Evolutionary conservation across 768 basidiomycete species (phyloP).

Genomic region (Podaxis sp.): DNA sequence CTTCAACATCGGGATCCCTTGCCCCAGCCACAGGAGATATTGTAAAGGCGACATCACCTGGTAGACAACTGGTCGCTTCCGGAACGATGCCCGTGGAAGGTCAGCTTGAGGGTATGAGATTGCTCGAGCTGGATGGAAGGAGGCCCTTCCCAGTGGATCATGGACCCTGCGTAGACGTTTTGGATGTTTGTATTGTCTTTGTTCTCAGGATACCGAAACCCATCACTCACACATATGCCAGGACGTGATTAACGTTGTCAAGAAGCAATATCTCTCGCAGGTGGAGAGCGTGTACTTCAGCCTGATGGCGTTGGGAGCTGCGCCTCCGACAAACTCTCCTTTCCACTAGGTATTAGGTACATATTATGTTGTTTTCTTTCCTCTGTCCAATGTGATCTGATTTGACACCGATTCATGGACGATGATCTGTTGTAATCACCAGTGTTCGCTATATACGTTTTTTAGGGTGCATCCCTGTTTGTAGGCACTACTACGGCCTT

Average conservation of each 20-base stretch:
- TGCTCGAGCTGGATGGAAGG: conserved; percentile 85
- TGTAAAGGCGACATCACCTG: not conserved
- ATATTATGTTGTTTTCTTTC: no score
- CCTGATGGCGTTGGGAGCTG: conserved; percentile 53
- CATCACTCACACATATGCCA: conserved; percentile 22
- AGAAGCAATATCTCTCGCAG: conserved; percentile 53
- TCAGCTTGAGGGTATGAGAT: conserved; percentile 36
- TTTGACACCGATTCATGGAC: no score
- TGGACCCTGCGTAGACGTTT: conserved; percentile 57
- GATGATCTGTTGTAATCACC: no score
- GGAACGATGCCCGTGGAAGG: conserved; percentile 12
- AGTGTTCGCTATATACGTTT: no score
- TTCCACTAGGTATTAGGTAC: conserved; percentile 1
- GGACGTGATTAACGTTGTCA: conserved; percentile 67
- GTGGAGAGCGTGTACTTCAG: conserved; percentile 61
- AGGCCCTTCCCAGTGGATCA: conserved; percentile 79
- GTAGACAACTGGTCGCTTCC: not conserved
- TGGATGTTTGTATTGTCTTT: conserved; percentile 41
- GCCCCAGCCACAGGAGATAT: not conserved
- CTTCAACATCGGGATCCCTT: not conserved
- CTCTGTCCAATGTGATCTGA: no score
- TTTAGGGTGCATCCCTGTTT: no score
- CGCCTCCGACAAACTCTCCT: conserved; percentile 4
- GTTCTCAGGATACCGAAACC: not conserved
- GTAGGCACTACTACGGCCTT: no score